Base-by-base conservation (phyloP, 2,329 filamentous ascomycete genomes). In the Colletotrichum navitas region DNA sequence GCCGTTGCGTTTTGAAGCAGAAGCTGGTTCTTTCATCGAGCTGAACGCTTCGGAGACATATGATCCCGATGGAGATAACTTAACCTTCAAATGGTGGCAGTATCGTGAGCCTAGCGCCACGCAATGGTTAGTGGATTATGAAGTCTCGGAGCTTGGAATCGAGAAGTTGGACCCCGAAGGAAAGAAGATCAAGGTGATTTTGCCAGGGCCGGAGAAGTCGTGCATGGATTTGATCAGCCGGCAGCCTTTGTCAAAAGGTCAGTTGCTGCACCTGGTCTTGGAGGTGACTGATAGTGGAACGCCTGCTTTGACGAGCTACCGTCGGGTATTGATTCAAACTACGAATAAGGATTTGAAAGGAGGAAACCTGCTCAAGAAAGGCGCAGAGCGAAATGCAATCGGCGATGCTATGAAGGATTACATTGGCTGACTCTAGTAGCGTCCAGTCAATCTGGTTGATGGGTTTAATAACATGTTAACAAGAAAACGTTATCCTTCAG, bases 81-180 rank as follows among this genome's bases (percentile, higher is more conserved):
- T 87, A 32, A 80, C 78, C 3, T 87, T 85, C 78, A 82, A 82
- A 63, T 87, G 86, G 86, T 86, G 81, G 77, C 85, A 87, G 34
- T 88, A 88, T 75, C 74, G 73, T 10, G 81, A 82, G 55, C 77
- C 80, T 0, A 77, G 72, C 66, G 76, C 78, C 2, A 74, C 81
- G 1, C 85, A 87, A 66, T 85, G 83, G 80, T 77, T 75, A 47
- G 78, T 82, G 2, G 77, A 80, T 32, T 76, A 79, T 1, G 81
- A 85, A 67, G 82, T 85, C 1, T 78, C 81, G 0, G 79, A 83
- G 51, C 76, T 85, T 0, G 76, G 75, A 34, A 75, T 80, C 43
- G 74, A 75, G 54, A 75, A 75, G 26, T 73, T 76, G 14, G 75
- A 75, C 26, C 54, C 72, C 3, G 74, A 76, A 26, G 71, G 63